Percentiles rank a stretch among this genome's conserved stretches.
phyloP scores from a whole-genome alignment of 805 yeast genomes.

The Starmerella khaoyaiensis region DNA sequence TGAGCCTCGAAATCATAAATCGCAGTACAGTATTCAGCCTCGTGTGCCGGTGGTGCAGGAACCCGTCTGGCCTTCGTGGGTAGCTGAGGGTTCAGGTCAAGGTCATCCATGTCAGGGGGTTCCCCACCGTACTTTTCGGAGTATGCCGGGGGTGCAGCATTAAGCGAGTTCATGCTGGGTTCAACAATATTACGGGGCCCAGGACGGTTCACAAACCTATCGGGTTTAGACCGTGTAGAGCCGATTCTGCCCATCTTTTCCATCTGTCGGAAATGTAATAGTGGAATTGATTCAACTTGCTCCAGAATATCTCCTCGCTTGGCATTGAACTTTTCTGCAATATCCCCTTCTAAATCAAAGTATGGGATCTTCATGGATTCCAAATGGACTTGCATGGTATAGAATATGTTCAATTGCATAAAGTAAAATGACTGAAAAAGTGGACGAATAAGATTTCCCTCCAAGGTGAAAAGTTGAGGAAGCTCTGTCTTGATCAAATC shows the following conservation, averaged over 20 bases:
- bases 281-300: slow-evolving; percentile 62
- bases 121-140: not conserved
- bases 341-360: slow-evolving; percentile 75
- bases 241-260: slow-evolving; percentile 29
- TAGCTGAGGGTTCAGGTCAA: not conserved
- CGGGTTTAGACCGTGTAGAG: too few relatives aligned
- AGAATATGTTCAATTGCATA: slow-evolving; percentile 95
- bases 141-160: slow-evolving; percentile 2
- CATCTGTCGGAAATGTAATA: slow-evolving; percentile 80
- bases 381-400: slow-evolving; percentile 79
- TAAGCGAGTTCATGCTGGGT: not conserved
- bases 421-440: slow-evolving; percentile 86
- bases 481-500: slow-evolving; percentile 85
- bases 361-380: slow-evolving; percentile 96
- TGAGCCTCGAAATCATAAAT: slow-evolving; percentile 85
- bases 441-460: slow-evolving; percentile 86
- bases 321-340: slow-evolving; percentile 59
- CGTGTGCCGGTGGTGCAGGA: slow-evolving; percentile 28
- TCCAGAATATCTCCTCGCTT: slow-evolving; percentile 91
- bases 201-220: too few relatives aligned
- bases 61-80: slow-evolving; percentile 8
- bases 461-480: slow-evolving; percentile 75
- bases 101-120: not conserved
- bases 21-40: slow-evolving; percentile 54
- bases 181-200: not conserved